Conservation (phyloP, 1,284 basidiomycete genomes). For the Volvariella volvacea region DNA sequence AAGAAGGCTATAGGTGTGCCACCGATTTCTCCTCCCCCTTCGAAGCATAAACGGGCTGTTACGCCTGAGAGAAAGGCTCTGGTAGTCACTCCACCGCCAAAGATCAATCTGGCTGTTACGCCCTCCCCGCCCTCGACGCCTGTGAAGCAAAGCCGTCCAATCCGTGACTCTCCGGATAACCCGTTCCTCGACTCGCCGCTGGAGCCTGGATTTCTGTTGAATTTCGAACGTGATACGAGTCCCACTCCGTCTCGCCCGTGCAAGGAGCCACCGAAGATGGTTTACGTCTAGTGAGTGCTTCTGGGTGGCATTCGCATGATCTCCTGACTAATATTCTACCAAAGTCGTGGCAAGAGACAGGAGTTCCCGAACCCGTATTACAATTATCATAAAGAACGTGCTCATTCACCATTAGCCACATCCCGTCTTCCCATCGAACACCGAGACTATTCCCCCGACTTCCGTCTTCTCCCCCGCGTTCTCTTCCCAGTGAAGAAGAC, state of each 20-base stretch:
- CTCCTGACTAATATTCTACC: too few species aligned
- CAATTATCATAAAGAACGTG: conserved; percentile 28
- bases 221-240: conserved; percentile 12
- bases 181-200: conserved; percentile 32
- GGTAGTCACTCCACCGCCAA: conserved; percentile 3
- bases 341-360: conserved; percentile 50
- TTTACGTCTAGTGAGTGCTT: conserved; percentile 54
- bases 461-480: conserved; percentile 38
- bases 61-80: conserved; percentile 2
- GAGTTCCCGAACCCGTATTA: conserved; percentile 46
- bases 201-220: conserved; percentile 13
- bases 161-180: conserved; percentile 35
- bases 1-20: conserved; percentile 18
- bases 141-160: conserved; percentile 16
- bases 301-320: conserved; percentile 7
- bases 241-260: conserved; percentile 7
- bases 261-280: conserved; percentile 42
- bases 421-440: conserved; percentile 41
- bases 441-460: conserved; percentile 44
- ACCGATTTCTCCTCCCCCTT: conserved; percentile 37
- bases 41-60: conserved; percentile 23
- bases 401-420: conserved; percentile 31
- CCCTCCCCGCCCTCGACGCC: conserved; percentile 24
- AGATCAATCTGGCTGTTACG: conserved; percentile 9
- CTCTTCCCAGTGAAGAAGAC: conserved; percentile 31